phyloP scores from a whole-genome alignment of 1,284 basidiomycete genomes.

The Puccinia triticina region DNA sequence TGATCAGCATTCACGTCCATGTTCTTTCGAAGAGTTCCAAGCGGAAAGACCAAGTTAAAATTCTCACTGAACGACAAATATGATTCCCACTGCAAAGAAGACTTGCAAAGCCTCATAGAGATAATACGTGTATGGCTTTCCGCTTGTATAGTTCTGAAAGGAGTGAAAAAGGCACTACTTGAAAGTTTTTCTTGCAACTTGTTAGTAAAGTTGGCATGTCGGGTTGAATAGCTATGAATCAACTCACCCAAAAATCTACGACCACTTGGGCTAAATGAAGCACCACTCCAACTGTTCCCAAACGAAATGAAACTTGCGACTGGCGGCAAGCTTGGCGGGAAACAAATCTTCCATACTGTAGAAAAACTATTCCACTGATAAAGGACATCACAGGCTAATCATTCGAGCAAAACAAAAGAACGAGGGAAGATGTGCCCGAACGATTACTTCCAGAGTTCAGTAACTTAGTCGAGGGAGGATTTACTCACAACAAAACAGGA shows the following conservation, averaged over 20 bases:
- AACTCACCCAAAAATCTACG: slow-evolving; percentile 15
- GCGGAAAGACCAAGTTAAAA: not conserved
- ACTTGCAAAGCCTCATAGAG: slow-evolving; percentile 14
- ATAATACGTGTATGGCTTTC: slow-evolving; percentile 5
- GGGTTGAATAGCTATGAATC: not conserved
- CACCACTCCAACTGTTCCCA: not conserved
- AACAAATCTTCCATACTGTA: slow-evolving; percentile 1
- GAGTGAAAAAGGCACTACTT: slow-evolving; percentile 14
- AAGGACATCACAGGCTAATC: slow-evolving; percentile 16
- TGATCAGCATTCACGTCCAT: not conserved
- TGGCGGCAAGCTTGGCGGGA: slow-evolving; percentile 5
- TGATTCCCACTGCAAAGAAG: not conserved
- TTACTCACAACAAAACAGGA: not conserved
- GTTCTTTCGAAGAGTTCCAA: not conserved
- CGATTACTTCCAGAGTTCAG: not conserved
- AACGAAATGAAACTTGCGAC: slow-evolving; percentile 14
- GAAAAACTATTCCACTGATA: slow-evolving; percentile 26
- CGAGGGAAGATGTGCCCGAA: not conserved
- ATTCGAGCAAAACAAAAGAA: not conserved
- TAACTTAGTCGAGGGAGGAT: not conserved
- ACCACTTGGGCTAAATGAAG: slow-evolving; percentile 12
- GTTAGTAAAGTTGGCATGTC: not conserved
- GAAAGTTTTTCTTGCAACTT: not conserved
- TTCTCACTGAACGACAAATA: slow-evolving; percentile 26
- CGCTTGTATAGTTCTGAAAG: slow-evolving; percentile 24